phyloP scores from a whole-genome alignment of 2,329 filamentous ascomycete genomes.

The Calycina herbarum region DNA sequence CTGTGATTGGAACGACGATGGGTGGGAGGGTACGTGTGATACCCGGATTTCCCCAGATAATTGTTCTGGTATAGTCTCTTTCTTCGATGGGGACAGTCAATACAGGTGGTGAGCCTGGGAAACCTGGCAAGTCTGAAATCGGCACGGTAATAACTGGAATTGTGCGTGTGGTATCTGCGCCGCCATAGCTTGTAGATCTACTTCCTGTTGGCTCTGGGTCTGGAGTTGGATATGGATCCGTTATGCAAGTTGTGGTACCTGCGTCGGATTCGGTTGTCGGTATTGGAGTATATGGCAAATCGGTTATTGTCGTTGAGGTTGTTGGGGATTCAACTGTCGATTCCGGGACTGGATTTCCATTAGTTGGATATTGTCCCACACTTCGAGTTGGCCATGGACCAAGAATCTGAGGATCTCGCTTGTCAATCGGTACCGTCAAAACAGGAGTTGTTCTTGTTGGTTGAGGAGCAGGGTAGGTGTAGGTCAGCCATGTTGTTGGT shows the following conservation, averaged over 20 bases:
- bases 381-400: slow-evolving; percentile 11
- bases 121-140: background rate
- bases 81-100: background rate
- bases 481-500: slow-evolving; percentile 9
- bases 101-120: background rate
- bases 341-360: background rate
- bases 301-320: background rate
- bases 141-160: background rate
- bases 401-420: slow-evolving; percentile 17
- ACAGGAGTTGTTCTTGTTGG: slow-evolving; percentile 7
- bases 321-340: background rate
- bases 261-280: background rate
- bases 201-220: background rate
- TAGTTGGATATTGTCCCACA: background rate
- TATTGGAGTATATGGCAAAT: background rate
- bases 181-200: slow-evolving; percentile 1
- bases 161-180: slow-evolving; percentile 8
- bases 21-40: slow-evolving; percentile 10
- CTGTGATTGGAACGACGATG: slow-evolving; percentile 10
- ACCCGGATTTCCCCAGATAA: background rate
- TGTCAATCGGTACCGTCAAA: slow-evolving; percentile 10
- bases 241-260: background rate
- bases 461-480: slow-evolving; percentile 3
- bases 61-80: background rate
- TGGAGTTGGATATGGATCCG: background rate